Percentiles rank a stretch among this genome's conserved stretches.
phyloP scores from a whole-genome alignment of 2,329 filamentous ascomycete genomes.

The Fusarium sp. region DNA sequence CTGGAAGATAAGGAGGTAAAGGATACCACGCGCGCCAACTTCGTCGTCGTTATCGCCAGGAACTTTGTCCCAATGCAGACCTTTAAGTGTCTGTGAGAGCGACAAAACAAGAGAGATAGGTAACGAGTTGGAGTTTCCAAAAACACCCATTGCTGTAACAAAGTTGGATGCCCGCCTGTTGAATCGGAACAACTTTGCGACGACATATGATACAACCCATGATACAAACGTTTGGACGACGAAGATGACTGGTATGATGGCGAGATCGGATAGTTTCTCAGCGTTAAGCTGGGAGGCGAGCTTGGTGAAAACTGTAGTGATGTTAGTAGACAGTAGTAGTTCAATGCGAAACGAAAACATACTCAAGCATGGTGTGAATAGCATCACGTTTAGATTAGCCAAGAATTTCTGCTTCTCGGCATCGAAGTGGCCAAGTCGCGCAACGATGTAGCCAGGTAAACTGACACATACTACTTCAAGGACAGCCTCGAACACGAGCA shows the following conservation, averaged over 20 bases:
- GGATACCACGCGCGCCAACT: conserved; percentile 89
- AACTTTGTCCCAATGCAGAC: conserved; percentile 92
- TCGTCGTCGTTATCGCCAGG: conserved; percentile 95
- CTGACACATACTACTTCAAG: conserved; percentile 95
- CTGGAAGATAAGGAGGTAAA: conserved; percentile 97
- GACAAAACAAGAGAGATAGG: conserved; percentile 96
- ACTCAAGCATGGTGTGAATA: conserved; percentile 98
- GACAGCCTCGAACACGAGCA: conserved; percentile 94
- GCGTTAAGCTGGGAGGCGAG: conserved; percentile 93
- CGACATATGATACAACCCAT: conserved; percentile 75
- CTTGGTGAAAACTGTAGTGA: conserved; percentile 85
- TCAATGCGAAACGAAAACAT: conserved; percentile 38
- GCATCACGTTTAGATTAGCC: conserved; percentile 92
- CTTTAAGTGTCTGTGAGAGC: conserved; percentile 88
- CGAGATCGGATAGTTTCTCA: conserved; percentile 87
- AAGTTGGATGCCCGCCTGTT: conserved; percentile 90
- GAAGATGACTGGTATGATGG: conserved; percentile 96
- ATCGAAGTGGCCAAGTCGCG: conserved; percentile 90
- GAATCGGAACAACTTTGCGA: conserved; percentile 82
- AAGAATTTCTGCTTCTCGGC: conserved; percentile 96
- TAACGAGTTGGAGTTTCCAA: conserved; percentile 97
- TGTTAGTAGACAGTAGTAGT: conserved; percentile 31
- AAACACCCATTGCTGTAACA: conserved; percentile 95
- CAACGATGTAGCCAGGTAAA: conserved; percentile 92
- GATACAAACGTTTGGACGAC: conserved; percentile 87